Evolutionary conservation across 805 yeast species (phyloP), one percentile per base, ranked within the genome.

Genomic region (Myxozyma kluyveri): DNA sequence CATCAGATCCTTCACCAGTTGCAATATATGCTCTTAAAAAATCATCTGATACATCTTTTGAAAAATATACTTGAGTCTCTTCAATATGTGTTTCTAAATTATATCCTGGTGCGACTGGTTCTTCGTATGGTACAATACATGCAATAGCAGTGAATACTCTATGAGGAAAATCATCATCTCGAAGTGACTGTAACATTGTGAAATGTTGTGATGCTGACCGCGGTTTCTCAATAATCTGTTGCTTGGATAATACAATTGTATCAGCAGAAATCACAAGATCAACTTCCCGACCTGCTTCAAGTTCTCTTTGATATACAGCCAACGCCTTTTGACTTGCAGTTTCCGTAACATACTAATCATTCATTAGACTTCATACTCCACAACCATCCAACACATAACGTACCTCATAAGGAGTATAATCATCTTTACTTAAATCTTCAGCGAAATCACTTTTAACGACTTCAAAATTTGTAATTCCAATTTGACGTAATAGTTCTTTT

Each of bases 221-320:
- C 0, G 99, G 99, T 67, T 91, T 91, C 65, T 91, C 99, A 9
- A 90, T 80, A 3, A 67, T 59, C 1, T 82, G 83, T 35, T 79
- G 73, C 48, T 79, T 74, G 35, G 79, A 79, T 14, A 76, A 78
- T 4, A 93, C 77, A 1, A 81, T 71, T 0, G 99, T 91, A 67
- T 91, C 99, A 0, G 96, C 91, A 1, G 95, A 71, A 27, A 68
- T 59, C 29, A 67, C 69, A 26, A 69, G 57, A 12, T 49, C 65
- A 4, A 71, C 71, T 19, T 68, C 67, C 17, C 50, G 56, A 49
- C 65, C 67, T 18, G 66, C 61, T 42, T 68, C 70, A 33, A 63
- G 63, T 41, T 80, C 58, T 19, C 73, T 72, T 1, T 72, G 65
- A 61, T 83, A 71, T 0, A 88, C 88, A n/a, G 80, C 79, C 10